A percentile compares a stretch with the other conserved stretches of the same genome.
These are phyloP conservation scores for Fusarium miscanthi DNA, from an alignment of 2,329 filamentous ascomycete genomes.

Conservation along the genomic window DNA sequence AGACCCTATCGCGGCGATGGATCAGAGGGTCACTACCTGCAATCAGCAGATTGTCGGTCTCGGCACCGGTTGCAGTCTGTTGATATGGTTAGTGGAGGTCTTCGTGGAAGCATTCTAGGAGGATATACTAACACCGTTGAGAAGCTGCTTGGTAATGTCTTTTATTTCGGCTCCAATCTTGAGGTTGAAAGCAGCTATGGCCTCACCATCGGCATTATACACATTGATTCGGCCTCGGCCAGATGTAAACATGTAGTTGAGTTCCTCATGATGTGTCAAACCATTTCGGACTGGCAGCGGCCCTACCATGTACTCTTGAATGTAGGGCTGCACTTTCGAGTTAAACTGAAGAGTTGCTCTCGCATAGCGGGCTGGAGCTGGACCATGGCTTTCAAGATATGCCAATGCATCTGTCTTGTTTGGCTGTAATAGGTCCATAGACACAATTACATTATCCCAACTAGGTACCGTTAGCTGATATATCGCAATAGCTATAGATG, in stretches of 20 bases:
- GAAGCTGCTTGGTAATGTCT: slow-evolving; percentile 25
- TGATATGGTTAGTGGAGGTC: not conserved
- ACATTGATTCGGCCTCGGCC: slow-evolving; percentile 35
- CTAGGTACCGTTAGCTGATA: not conserved
- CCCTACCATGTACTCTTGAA: slow-evolving; percentile 60
- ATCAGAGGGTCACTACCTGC: slow-evolving; percentile 42
- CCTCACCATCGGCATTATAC: slow-evolving; percentile 38
- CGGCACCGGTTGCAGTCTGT: slow-evolving; percentile 23
- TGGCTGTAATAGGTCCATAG: slow-evolving; percentile 54
- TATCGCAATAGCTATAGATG: not conserved
- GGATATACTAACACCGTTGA: slow-evolving; percentile 19
- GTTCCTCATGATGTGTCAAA: slow-evolving; percentile 52
- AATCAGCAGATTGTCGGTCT: slow-evolving; percentile 23
- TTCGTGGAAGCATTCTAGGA: accelerated
- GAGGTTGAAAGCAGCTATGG: slow-evolving; percentile 24
- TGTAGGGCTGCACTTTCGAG: slow-evolving; percentile 38
- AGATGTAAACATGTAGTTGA: slow-evolving; percentile 56
- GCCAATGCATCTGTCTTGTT: slow-evolving; percentile 62
- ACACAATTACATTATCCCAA: slow-evolving; percentile 35
- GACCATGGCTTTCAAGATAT: slow-evolving; percentile 55
- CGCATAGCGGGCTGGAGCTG: slow-evolving; percentile 56
- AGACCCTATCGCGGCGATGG: slow-evolving; percentile 55
- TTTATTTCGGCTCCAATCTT: slow-evolving; percentile 11
- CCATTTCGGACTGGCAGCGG: slow-evolving; percentile 39
- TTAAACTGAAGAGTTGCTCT: slow-evolving; percentile 50